Evolutionary conservation across 2,329 filamentous ascomycete genomes (phyloP).

Genomic region (Lachnellula hyalina): DNA sequence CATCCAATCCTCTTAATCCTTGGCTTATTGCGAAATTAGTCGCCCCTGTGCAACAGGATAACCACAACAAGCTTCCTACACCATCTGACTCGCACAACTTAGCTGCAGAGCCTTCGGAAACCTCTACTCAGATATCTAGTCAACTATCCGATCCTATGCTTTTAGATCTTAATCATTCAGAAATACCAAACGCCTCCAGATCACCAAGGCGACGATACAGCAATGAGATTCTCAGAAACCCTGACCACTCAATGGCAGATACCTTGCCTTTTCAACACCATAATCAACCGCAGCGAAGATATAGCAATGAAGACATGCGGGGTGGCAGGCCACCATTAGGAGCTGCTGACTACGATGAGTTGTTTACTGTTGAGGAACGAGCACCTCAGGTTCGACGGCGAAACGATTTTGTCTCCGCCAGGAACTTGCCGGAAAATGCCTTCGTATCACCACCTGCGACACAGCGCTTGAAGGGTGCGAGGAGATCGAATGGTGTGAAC

Average conservation of each 20-base stretch:
- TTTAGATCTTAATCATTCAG: not conserved
- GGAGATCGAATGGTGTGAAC: conserved; percentile 10
- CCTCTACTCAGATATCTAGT: not conserved
- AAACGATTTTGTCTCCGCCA: conserved; percentile 25
- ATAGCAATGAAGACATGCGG: not conserved
- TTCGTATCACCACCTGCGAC: conserved; percentile 14
- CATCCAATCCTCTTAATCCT: conserved; percentile 30
- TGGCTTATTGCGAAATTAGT: conserved; percentile 38
- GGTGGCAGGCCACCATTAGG: not conserved
- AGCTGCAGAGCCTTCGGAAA: conserved; percentile 8
- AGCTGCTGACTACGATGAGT: conserved; percentile 4
- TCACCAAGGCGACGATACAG: conserved; percentile 2
- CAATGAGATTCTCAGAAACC: not conserved
- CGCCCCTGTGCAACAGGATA: conserved; percentile 14
- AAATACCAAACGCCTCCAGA: not conserved
- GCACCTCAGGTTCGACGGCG: not conserved
- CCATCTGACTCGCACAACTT: not conserved
- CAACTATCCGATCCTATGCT: conserved; percentile 7
- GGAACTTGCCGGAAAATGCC: conserved; percentile 10
- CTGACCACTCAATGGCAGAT: not conserved
- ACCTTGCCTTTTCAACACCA: not conserved
- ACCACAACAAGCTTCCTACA: conserved; percentile 1
- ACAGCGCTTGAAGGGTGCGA: not conserved
- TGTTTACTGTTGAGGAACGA: conserved; percentile 6
- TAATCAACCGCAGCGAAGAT: not conserved